Conservation (phyloP, 768 basidiomycete species). For the Rhizopogon vinicolor region DNA sequence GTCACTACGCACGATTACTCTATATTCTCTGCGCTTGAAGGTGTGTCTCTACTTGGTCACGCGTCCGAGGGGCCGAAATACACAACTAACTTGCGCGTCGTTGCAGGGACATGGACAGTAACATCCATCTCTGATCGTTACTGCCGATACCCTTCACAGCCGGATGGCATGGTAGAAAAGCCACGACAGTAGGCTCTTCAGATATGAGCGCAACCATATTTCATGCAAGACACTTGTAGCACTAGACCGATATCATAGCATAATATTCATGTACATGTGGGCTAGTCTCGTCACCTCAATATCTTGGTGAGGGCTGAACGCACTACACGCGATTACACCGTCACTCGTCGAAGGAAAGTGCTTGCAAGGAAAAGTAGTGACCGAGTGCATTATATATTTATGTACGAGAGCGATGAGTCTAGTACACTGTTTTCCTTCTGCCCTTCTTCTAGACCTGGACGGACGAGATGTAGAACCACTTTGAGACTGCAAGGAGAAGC, state of each 20-base stretch:
- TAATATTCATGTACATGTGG: not conserved
- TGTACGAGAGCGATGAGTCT: too few species aligned
- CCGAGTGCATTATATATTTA: not conserved
- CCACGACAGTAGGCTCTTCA: constrained; percentile 13
- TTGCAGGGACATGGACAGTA: constrained; percentile 83
- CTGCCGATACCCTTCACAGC: constrained; percentile 81
- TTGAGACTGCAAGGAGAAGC: constrained; percentile 53
- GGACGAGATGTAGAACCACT: constrained; percentile 94
- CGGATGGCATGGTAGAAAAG: constrained; percentile 41
- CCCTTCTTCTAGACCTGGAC: constrained; percentile 56
- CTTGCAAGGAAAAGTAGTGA: not conserved
- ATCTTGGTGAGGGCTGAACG: not conserved
- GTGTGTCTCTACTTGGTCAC: constrained; percentile 33
- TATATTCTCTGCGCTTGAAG: constrained; percentile 89
- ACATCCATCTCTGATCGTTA: constrained; percentile 87
- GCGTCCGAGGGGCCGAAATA: not conserved
- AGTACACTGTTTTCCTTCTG: not conserved
- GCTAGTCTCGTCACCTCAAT: not conserved
- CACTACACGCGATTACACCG: not conserved
- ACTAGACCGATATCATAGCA: constrained; percentile 9
- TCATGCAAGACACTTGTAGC: constrained; percentile 18
- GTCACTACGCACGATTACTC: constrained; percentile 76
- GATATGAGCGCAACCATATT: constrained; percentile 11
- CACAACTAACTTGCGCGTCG: constrained; percentile 1
- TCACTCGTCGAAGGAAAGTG: not conserved